Base-by-base conservation (phyloP, 306 rosid species). In the Glycine tomentella region DNA sequence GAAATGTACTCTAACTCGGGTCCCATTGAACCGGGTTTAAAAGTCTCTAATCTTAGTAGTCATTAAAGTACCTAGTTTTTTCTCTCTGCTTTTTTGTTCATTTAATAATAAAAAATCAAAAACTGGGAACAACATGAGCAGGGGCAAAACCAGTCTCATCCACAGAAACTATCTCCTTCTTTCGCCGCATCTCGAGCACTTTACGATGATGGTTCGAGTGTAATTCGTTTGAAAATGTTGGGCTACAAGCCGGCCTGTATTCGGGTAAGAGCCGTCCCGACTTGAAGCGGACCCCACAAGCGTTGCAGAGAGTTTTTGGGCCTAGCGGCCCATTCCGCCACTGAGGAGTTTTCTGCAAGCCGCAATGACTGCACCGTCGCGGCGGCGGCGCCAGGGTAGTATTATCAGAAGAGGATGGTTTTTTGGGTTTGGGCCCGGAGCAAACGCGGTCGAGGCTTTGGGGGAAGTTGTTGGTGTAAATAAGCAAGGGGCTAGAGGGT, bases 191-290 rank as follows among this genome's bases (percentile, higher is more conserved):
- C 87, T 95, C 99, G 15, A 95, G 80, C n/a, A 95, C 99, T 82
- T 91, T 95, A 6, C 99, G 93, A 87, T 95, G 99, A 75, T 95
- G 99, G 71, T 95, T 95, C 0, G 99, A 95, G 85, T 95, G 99
- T 52, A 92, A 53, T 53, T 88, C 92, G 38, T 74, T 88, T 9
- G 97, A 92, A 70, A 95, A 95, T 34, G 94, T 95, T 7, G 99
- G 99, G 88, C 99, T 95, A 33, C 97, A 91, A 0, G 99, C 99
- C 14, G 99, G 99, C 50, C 99, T 78, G 4, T 95, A 95, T 75
- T 95, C 99, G 61, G 99, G 99, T 3, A 95, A 80, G 3, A 95
- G 86, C 51, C 99, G 90, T 31, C 99, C 99, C 61, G 99, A 95
- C 88, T 95, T 95, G 87, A 4, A 95, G 13, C 99, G 88, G 20